These are phyloP conservation scores for Protostelium mycophagum DNA, from an alignment of 78 protist species.

Conservation along the genomic window DNA sequence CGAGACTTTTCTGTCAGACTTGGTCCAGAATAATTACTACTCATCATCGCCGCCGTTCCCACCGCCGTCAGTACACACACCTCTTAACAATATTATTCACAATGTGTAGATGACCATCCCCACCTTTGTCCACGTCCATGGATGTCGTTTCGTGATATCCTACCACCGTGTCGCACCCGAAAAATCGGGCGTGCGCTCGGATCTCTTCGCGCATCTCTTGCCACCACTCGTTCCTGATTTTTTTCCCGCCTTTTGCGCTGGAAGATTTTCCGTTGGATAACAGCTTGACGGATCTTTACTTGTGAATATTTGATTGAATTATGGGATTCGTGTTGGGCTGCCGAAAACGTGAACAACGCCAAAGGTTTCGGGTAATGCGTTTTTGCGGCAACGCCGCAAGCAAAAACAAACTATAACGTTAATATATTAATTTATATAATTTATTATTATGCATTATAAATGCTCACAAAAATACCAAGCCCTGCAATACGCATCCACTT, in stretches of 20 bases:
- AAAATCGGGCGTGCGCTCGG: slow-evolving; percentile 61
- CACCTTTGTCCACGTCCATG: slow-evolving; percentile 27
- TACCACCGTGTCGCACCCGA: slow-evolving; percentile 72
- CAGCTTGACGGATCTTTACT: neutral
- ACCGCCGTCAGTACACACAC: slow-evolving; percentile 55
- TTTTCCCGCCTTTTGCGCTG: neutral
- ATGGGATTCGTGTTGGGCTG: neutral
- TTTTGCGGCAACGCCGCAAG: too few species aligned
- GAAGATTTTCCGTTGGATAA: neutral
- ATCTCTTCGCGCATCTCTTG: slow-evolving; percentile 84
- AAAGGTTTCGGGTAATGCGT: too few species aligned
- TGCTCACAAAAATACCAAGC: neutral
- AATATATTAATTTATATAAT: slow-evolving; percentile 5
- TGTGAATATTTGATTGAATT: neutral
- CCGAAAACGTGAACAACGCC: too few species aligned
- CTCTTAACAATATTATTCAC: slow-evolving; percentile 29
- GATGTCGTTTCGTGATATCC: slow-evolving; percentile 78
- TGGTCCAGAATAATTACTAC: neutral
- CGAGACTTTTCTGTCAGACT: neutral
- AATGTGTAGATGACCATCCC: neutral
- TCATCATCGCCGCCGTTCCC: slow-evolving; percentile 69
- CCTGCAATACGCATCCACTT: too few species aligned
- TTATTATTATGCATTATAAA: neutral
- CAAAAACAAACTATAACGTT: too few species aligned
- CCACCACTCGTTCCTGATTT: slow-evolving; percentile 75